Evolutionary conservation across 192 early-diverging fungal genomes (phyloP).

Genomic region (Jimgerdemannia lactiflua): DNA sequence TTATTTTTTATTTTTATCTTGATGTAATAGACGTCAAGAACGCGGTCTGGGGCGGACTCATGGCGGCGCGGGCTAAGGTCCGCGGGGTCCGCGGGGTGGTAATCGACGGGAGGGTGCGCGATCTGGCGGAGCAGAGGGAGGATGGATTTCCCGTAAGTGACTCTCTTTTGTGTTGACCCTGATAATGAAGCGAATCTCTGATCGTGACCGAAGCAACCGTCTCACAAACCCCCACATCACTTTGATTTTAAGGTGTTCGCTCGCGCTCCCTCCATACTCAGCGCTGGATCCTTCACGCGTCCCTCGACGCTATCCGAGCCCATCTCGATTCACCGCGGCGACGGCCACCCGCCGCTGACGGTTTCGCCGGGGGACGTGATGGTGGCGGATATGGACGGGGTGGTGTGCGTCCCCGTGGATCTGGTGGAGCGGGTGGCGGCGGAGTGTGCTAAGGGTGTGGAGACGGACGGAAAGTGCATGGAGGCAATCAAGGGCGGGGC

Average conservation of each 20-base stretch:
- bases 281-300: constrained; percentile 41
- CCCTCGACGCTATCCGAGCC: constrained; percentile 43
- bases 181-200: background rate
- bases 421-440: constrained; percentile 38
- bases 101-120: constrained; percentile 50
- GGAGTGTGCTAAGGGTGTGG: constrained; percentile 40
- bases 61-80: constrained; percentile 49
- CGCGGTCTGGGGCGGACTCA: constrained; percentile 59
- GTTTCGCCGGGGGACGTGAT: constrained; percentile 54
- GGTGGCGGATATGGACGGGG: constrained; percentile 52
- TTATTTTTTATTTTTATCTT: background rate
- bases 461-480: constrained; percentile 51
- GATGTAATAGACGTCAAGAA: constrained; percentile 33
- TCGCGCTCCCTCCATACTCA: constrained; percentile 44
- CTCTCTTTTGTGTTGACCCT: background rate
- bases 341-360: constrained; percentile 32
- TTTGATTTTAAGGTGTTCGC: constrained; percentile 46
- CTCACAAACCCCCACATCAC: background rate
- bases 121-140: constrained; percentile 50
- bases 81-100: constrained; percentile 47
- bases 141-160: constrained; percentile 42
- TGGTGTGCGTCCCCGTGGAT: constrained; percentile 48
- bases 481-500: constrained; percentile 41
- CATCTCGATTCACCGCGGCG: constrained; percentile 38
- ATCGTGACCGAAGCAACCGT: background rate